Evolutionary conservation across 768 basidiomycete species (phyloP).

Genomic region (Tricholoma sp.): DNA sequence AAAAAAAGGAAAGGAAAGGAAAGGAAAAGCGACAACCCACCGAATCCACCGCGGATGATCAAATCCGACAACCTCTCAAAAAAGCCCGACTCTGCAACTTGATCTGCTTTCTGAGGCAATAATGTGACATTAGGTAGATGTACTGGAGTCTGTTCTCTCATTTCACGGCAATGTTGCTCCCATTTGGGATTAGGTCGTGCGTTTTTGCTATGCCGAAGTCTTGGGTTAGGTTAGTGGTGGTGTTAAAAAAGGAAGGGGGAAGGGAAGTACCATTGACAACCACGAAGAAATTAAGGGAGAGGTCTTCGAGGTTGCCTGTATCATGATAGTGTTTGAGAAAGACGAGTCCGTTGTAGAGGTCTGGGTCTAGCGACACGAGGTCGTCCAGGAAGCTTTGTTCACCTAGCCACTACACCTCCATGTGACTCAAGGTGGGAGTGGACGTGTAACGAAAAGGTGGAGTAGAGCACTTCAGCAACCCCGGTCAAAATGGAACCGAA

Average conservation of each 20-base stretch:
- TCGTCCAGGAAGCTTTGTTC: conserved; percentile 92
- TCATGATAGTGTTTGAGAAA: conserved; percentile 95
- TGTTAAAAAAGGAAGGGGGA: neutral
- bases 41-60: conserved; percentile 86
- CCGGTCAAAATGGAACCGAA: too few relatives aligned
- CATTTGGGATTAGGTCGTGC: conserved; percentile 76
- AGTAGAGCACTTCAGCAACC: too few relatives aligned
- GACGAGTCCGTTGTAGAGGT: conserved; percentile 87
- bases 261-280: conserved; percentile 72
- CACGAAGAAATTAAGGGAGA: conserved; percentile 87
- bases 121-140: conserved; percentile 86
- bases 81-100: conserved; percentile 80
- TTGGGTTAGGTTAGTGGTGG: too few relatives aligned
- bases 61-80: conserved; percentile 92
- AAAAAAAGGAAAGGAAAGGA: too few relatives aligned
- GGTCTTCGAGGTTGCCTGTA: conserved; percentile 79
- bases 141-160: conserved; percentile 86
- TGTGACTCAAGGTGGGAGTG: too few relatives aligned
- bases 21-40: too few relatives aligned
- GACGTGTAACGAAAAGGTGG: too few relatives aligned
- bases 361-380: conserved; percentile 84
- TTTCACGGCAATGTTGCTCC: conserved; percentile 82
- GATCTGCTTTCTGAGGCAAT: conserved; percentile 86
- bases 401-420: conserved; percentile 96
- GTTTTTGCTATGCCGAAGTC: conserved; percentile 80